Evolutionary conservation across 176 grass and related monocot genomes (phyloP).

Genomic region (Eragrostis nindensis): DNA sequence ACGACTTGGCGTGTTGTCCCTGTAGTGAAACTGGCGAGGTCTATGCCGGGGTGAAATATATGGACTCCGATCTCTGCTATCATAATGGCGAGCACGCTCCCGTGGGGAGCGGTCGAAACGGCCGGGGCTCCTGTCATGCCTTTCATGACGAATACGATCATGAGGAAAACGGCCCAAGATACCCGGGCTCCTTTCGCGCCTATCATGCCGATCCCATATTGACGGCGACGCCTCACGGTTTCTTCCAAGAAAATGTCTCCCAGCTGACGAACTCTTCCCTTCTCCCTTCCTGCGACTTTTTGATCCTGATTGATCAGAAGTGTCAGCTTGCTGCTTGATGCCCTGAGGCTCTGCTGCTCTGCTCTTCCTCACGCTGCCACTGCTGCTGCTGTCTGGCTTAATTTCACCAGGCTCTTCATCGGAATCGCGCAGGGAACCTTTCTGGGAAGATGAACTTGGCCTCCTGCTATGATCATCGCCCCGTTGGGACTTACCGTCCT

Average conservation of each 20-base stretch:
- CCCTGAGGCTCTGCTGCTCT: constrained; percentile 50
- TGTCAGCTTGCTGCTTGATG: constrained; percentile 57
- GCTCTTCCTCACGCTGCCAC: constrained; percentile 50
- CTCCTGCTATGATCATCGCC: constrained; percentile 42
- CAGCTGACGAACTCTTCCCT: constrained; percentile 48
- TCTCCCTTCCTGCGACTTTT: constrained; percentile 66
- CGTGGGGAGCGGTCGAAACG: constrained; percentile 55
- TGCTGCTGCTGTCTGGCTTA: constrained; percentile 72
- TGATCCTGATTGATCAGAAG: constrained; percentile 51
- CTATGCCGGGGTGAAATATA: constrained; percentile 60
- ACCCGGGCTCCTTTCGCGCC: constrained; percentile 49
- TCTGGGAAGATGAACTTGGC: constrained; percentile 41
- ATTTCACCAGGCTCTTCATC: constrained; percentile 77
- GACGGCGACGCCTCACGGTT: constrained; percentile 46
- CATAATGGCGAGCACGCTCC: constrained; percentile 53
- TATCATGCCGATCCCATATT: constrained; percentile 54
- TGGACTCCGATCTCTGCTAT: constrained; percentile 63
- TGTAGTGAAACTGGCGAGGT: constrained; percentile 50
- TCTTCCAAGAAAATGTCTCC: constrained; percentile 55
- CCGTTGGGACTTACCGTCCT: constrained; percentile 31
- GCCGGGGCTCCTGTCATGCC: constrained; percentile 52
- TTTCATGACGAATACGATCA: constrained; percentile 62
- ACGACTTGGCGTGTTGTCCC: constrained; percentile 68
- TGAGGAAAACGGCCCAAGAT: constrained; percentile 60
- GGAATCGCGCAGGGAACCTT: constrained; percentile 46